A percentile compares a stretch with the other conserved stretches of the same genome.
Conservation (phyloP, 2,329 filamentous ascomycete genomes). For the Talaromyces piceae region DNA sequence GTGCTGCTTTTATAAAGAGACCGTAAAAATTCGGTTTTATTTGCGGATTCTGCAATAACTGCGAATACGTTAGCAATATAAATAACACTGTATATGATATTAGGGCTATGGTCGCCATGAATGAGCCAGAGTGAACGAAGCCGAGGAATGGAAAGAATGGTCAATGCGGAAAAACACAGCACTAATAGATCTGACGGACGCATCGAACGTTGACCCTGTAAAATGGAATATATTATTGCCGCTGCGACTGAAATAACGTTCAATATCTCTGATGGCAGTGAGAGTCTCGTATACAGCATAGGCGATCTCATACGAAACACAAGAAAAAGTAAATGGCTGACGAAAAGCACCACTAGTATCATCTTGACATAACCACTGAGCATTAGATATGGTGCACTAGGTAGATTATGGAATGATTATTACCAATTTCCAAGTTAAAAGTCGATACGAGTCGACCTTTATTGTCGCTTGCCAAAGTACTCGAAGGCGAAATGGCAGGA, state of each 20-base stretch:
- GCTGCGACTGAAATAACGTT: slow-evolving; percentile 14
- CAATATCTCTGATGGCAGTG: neutral
- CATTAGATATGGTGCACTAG: neutral
- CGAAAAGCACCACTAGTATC: slow-evolving; percentile 23
- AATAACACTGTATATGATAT: slow-evolving; percentile 29
- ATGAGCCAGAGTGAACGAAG: slow-evolving; percentile 32
- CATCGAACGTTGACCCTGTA: slow-evolving; percentile 19
- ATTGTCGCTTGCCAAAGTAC: slow-evolving; percentile 15
- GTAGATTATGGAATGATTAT: slow-evolving; percentile 7
- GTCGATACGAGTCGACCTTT: slow-evolving; percentile 2
- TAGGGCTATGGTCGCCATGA: slow-evolving; percentile 21
- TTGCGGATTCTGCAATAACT: slow-evolving; percentile 33
- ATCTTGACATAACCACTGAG: neutral
- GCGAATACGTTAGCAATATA: slow-evolving; percentile 32
- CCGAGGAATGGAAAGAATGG: slow-evolving; percentile 33
- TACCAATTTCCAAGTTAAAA: slow-evolving; percentile 12
- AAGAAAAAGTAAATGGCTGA: slow-evolving; percentile 30
- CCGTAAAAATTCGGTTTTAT: slow-evolving; percentile 33
- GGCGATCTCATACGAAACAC: slow-evolving; percentile 25
- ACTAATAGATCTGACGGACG: slow-evolving; percentile 22
- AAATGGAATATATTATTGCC: slow-evolving; percentile 19
- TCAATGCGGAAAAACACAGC: slow-evolving; percentile 34
- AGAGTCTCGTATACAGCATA: neutral
- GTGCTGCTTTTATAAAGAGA: slow-evolving; percentile 11
- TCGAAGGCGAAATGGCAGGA: neutral